Evolutionary conservation across 768 basidiomycete genomes (phyloP), one percentile per base, ranked within the genome.

Genomic region (Favolaschia claudopus): DNA sequence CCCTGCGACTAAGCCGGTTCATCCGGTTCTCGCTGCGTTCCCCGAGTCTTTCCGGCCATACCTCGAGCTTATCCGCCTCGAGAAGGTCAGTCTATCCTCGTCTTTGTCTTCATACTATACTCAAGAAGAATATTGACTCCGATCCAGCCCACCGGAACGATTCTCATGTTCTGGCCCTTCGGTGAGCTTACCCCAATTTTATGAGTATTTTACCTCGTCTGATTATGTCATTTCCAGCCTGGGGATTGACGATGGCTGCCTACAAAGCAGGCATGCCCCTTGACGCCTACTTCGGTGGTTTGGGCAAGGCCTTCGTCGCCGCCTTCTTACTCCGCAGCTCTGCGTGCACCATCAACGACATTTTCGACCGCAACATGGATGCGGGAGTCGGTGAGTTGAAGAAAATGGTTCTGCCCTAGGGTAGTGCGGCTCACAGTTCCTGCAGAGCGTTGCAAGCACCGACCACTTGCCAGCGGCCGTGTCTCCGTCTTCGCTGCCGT

Each of bases 121-220:
- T n/a, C 6, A 7, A n/a, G n/a, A n/a, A n/a, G n/a, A n/a, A n/a
- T 15, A 42, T 47, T 28, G 37, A 39, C 50, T 29, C 1, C 3
- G 29, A n/a, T 1, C 15, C 58, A 84, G 82, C 81, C 82, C 6
- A 82, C 80, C 31, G 82, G 82, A 22, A 81, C 76, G 4, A 74
- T 79, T 40, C 73, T 84, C 22, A 79, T 82, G 78, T 84, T 83
- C 68, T 84, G 82, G 81, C 82, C 82, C 7, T 84, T 79, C 50
- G 79, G 82, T 82, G 66, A 31, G 0, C 29, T 19, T 33, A 28
- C 6, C 31, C 20, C n/a, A n/a, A n/a, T n/a, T n/a, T n/a, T n/a
- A n/a, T n/a, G n/a, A n/a, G n/a, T 2, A 10, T 1, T 34, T 20
- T 10, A 33, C 4, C 19, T 14, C 29, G 4, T 19, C 15, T n/a